A percentile compares a stretch with the other conserved stretches of the same genome.
Conservation (phyloP, 2,329 filamentous ascomycete species). For the Diaporthe vaccinii region DNA sequence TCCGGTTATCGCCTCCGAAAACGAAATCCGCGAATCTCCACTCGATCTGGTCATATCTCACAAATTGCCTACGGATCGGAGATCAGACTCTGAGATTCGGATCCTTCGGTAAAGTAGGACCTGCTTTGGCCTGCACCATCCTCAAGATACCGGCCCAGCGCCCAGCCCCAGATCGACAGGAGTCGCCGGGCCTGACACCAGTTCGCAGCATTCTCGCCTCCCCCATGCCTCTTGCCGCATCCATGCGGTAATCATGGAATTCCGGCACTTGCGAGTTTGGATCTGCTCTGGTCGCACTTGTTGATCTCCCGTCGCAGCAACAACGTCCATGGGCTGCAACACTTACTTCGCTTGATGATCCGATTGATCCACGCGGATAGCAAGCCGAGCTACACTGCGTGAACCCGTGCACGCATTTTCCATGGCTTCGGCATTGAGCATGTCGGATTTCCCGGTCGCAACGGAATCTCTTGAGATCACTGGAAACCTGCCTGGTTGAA, state of each 20-base stretch:
- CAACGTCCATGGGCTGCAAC: background rate
- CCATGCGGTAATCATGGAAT: background rate
- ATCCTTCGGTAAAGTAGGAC: background rate
- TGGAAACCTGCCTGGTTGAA: background rate
- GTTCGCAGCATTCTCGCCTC: background rate
- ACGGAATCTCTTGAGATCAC: too few species aligned
- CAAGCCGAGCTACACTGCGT: background rate
- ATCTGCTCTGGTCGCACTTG: background rate
- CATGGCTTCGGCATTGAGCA: background rate
- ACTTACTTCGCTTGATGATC: background rate
- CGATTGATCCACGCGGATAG: background rate
- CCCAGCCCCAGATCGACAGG: constrained; percentile 13
- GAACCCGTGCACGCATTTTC: too few species aligned
- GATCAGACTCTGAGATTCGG: constrained; percentile 16
- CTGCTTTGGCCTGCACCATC: background rate
- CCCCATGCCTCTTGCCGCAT: background rate
- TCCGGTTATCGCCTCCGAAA: background rate
- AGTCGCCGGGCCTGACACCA: background rate
- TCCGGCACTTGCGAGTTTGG: background rate
- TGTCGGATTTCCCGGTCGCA: background rate
- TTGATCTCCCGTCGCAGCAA: background rate
- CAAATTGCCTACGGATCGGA: background rate
- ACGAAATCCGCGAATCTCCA: background rate
- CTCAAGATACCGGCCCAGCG: background rate
- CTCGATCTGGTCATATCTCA: constrained; percentile 24